phyloP scores from a whole-genome alignment of 495 filamentous ascomycete species.

The Polyplosphaeria fusca region DNA sequence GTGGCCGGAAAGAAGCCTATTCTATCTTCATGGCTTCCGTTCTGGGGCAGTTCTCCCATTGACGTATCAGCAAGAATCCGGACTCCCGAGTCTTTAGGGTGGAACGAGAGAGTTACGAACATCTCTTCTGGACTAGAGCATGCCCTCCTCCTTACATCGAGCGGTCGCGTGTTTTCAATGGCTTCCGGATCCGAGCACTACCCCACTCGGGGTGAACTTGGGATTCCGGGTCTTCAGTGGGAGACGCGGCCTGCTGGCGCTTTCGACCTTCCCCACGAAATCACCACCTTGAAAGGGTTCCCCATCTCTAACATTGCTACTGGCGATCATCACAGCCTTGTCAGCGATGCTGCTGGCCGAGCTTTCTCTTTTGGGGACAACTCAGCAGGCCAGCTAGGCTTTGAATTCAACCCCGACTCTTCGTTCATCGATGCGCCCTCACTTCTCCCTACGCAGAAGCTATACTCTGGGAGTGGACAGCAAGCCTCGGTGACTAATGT shows the following conservation, averaged over 20 bases:
- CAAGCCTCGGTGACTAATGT: slow-evolving; percentile 65
- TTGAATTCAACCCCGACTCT: slow-evolving; percentile 59
- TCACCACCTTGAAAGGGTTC: slow-evolving; percentile 60
- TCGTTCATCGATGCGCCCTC: slow-evolving; percentile 67
- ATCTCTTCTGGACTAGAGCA: slow-evolving; percentile 81
- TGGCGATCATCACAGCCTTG: slow-evolving; percentile 84
- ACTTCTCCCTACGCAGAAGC: slow-evolving; percentile 60
- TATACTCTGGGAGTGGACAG: slow-evolving; percentile 63
- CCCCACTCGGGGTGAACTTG: slow-evolving; percentile 80
- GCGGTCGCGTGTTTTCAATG: slow-evolving; percentile 79
- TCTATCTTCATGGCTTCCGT: slow-evolving; percentile 72
- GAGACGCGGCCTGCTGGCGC: slow-evolving; percentile 69
- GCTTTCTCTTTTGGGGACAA: slow-evolving; percentile 94
- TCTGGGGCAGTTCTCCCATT: slow-evolving; percentile 56
- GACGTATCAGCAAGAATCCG: slow-evolving; percentile 67
- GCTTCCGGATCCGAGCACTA: slow-evolving; percentile 74
- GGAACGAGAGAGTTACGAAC: slow-evolving; percentile 70
- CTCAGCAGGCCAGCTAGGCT: slow-evolving; percentile 77
- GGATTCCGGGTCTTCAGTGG: slow-evolving; percentile 79
- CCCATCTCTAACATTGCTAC: slow-evolving; percentile 69
- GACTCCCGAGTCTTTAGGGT: slow-evolving; percentile 61
- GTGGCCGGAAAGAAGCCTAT: slow-evolving; percentile 55
- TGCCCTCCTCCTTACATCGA: slow-evolving; percentile 77
- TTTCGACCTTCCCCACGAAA: slow-evolving; percentile 76
- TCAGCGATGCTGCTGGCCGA: slow-evolving; percentile 66